Base-by-base conservation (phyloP, 768 basidiomycete genomes). In the Mycena metata region DNA sequence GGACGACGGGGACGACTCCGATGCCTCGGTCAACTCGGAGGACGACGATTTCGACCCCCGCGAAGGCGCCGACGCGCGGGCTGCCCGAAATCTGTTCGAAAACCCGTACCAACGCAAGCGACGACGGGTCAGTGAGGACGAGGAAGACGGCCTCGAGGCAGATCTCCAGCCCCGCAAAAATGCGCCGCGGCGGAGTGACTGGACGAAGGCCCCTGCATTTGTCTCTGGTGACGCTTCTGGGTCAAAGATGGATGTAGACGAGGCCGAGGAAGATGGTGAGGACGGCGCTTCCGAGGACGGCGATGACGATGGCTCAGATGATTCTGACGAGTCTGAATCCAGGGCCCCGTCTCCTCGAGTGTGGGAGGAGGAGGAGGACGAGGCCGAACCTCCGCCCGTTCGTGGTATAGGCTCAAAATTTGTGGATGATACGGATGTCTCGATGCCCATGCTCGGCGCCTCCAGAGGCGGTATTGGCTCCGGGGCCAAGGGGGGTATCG, bases 131-230 rank as follows among this genome's bases (percentile, higher is more conserved):
- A 84, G 88, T 64, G 89, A 90, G 75, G 92, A 95, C 61, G 90
- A 91, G 67, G 89, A 92, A 60, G 91, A 89, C 70, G 91, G 92
- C 24, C 87, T 90, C 23, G 68, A 36, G 72, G 74, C 23, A 73
- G 69, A 56, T 72, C 66, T 45, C 76, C 75, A 62, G 71, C 72
- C 49, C 68, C 76, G 47, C 79, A 70, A 59, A 71, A 65, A 35
- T 21, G 16, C 35, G 23, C 23, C 75, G 60, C 86, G 83, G 76
- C 85, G 82, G 72, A 85, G 80, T 19, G 87, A 93, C 77, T 93
- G 92, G 89, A 85, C 91, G 26, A 92, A 90, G 80, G 89, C 90
- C 3, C 93, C 93, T 15, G 86, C 90, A 1, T 95, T 95, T 74
- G 88, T 93, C 15, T 85, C 89, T 1, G 83, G 89, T 19, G 85